Conservation (phyloP, 495 filamentous ascomycete genomes). For the Paragyromitra xinjiangensis region DNA sequence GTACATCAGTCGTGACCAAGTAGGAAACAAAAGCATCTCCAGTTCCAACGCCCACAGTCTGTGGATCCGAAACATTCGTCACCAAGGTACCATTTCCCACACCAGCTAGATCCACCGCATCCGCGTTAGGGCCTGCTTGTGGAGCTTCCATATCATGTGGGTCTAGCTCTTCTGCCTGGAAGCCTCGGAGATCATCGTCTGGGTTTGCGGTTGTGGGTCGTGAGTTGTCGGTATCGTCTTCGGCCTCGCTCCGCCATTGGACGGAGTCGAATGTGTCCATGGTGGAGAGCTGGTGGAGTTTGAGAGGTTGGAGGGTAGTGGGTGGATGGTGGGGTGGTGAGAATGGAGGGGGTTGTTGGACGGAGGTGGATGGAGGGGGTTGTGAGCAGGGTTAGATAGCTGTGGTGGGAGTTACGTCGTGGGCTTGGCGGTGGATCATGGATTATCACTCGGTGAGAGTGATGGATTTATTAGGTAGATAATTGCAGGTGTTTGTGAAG, state of each 20-base stretch:
- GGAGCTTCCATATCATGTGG: conserved; percentile 56
- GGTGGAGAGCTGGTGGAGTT: background rate
- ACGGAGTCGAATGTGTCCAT: conserved; percentile 53
- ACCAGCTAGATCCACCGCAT: conserved; percentile 70
- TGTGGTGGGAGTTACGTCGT: conserved; percentile 2
- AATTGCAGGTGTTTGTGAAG: background rate
- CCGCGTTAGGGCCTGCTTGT: conserved; percentile 67
- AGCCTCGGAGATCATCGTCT: background rate
- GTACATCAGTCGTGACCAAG: conserved; percentile 86
- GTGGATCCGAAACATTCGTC: conserved; percentile 79
- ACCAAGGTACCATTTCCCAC: conserved; percentile 82
- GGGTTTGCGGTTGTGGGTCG: conserved; percentile 32
- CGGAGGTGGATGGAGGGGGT: background rate
- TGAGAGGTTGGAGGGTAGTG: background rate
- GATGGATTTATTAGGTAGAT: background rate
- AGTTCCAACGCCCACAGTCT: conserved; percentile 95
- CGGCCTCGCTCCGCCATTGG: conserved; percentile 40
- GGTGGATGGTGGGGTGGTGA: background rate
- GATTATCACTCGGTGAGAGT: background rate
- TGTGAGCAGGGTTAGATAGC: background rate
- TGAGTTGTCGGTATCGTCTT: conserved; percentile 52
- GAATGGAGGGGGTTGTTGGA: background rate
- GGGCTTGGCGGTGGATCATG: conserved; percentile 4
- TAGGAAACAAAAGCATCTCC: conserved; percentile 98
- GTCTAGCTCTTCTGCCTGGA: conserved; percentile 23